Evolutionary conservation across 129 eudicot species (phyloP).

Genomic region (Logfia minima): DNA sequence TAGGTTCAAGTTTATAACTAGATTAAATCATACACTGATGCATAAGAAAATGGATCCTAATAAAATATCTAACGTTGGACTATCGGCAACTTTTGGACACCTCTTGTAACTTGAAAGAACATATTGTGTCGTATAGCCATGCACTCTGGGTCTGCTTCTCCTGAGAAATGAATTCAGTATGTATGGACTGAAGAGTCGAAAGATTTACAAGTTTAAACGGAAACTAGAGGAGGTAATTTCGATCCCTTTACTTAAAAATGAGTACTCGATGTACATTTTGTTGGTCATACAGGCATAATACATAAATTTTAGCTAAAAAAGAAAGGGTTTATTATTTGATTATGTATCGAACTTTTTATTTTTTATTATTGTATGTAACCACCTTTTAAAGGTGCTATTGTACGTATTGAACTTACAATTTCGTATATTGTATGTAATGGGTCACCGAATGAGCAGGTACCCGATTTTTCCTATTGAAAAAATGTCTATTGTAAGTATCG

Average conservation of each 20-base stretch:
- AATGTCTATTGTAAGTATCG: too few species aligned
- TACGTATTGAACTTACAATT: too few species aligned
- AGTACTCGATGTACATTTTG: neutral
- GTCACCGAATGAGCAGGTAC: too few species aligned
- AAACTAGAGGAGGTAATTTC: neutral
- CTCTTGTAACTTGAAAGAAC: neutral
- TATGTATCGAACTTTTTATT: too few species aligned
- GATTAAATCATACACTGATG: neutral
- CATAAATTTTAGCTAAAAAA: neutral
- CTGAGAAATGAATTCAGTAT: neutral
- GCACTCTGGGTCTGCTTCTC: neutral
- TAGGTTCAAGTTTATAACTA: neutral
- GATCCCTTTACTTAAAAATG: neutral
- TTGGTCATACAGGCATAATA: neutral
- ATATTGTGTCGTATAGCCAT: neutral
- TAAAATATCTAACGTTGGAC: neutral
- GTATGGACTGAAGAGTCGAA: neutral
- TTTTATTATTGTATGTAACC: too few species aligned
- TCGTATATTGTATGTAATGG: too few species aligned
- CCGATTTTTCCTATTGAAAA: too few species aligned
- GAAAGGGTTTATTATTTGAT: too few species aligned
- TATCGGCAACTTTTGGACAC: neutral
- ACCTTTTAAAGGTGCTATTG: too few species aligned
- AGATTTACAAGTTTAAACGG: neutral
- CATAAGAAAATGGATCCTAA: neutral